Conservation (phyloP, 2,329 filamentous ascomycete species). For the Chalaropsis ovoidea region DNA sequence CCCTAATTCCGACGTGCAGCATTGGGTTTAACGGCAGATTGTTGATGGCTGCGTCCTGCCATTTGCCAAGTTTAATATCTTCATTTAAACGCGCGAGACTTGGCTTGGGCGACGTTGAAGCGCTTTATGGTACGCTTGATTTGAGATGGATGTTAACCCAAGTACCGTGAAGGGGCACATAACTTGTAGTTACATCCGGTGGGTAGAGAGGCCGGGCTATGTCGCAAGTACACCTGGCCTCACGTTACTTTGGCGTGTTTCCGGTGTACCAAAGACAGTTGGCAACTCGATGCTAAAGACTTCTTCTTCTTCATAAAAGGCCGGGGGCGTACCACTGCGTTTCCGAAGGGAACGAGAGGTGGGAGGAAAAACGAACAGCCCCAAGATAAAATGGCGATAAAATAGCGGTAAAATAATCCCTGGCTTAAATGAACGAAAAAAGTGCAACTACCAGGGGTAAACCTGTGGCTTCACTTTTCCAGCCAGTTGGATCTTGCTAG, state of each 20-base stretch:
- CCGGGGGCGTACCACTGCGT: neutral
- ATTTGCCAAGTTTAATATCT: neutral
- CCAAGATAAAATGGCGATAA: neutral
- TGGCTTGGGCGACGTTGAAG: neutral
- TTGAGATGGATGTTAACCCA: neutral
- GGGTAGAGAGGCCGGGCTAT: neutral
- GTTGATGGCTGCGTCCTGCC: neutral
- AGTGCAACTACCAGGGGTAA: constrained; percentile 5
- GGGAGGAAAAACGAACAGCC: neutral
- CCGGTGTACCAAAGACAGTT: neutral
- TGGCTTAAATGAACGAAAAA: neutral
- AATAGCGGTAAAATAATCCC: neutral
- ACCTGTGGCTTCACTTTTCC: neutral
- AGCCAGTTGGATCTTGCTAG: constrained; percentile 8
- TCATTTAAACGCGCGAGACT: neutral
- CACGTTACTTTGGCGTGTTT: neutral
- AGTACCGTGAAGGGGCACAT: neutral
- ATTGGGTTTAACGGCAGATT: neutral
- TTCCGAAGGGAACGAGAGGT: neutral
- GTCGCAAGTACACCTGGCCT: neutral
- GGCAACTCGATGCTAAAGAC: neutral
- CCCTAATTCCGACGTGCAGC: neutral
- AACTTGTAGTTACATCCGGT: neutral
- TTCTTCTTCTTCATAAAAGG: neutral
- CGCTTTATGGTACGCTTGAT: neutral